A percentile compares a stretch with the other conserved stretches of the same genome.
Evolutionary conservation across 805 yeast species (phyloP).

Genomic region (Maudiozyma turicensis): DNA sequence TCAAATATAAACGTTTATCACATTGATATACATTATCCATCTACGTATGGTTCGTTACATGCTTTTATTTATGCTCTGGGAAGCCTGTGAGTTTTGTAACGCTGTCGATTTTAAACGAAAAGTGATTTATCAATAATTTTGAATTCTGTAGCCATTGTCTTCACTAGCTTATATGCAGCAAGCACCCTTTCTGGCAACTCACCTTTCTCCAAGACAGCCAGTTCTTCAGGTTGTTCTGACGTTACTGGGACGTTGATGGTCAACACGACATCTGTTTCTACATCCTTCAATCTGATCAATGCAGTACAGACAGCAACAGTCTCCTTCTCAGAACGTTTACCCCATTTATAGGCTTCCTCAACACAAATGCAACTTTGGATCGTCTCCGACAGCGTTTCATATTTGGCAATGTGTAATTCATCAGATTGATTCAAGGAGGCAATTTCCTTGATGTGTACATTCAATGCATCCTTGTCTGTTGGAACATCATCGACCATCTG

Average conservation of each 20-base stretch:
- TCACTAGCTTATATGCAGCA: conserved; percentile 17
- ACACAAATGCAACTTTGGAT: conserved; percentile 29
- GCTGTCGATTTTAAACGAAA: conserved; percentile 12
- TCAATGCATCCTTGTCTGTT: conserved; percentile 35
- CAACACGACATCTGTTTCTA: conserved; percentile 50
- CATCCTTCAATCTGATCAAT: conserved; percentile 42
- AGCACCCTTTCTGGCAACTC: conserved; percentile 8
- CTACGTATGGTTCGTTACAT: no score
- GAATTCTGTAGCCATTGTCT: conserved; percentile 16
- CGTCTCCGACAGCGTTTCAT: conserved; percentile 7
- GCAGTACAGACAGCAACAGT: conserved; percentile 46
- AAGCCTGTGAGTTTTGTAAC: background rate
- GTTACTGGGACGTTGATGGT: conserved; percentile 50
- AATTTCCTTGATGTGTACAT: conserved; percentile 49
- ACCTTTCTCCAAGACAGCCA: background rate
- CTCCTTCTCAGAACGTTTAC: conserved; percentile 28
- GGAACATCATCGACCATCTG: conserved; percentile 36
- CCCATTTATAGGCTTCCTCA: conserved; percentile 46
- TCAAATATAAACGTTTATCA: no score
- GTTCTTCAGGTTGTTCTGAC: background rate
- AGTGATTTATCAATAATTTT: conserved; percentile 20
- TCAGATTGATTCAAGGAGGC: conserved; percentile 34
- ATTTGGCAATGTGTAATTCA: conserved; percentile 24
- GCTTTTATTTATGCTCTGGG: no score
- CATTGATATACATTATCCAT: no score